Evolutionary conservation across 495 filamentous ascomycete genomes (phyloP), one percentile per base, ranked within the genome.

Genomic region (Durotheca rogersii): DNA sequence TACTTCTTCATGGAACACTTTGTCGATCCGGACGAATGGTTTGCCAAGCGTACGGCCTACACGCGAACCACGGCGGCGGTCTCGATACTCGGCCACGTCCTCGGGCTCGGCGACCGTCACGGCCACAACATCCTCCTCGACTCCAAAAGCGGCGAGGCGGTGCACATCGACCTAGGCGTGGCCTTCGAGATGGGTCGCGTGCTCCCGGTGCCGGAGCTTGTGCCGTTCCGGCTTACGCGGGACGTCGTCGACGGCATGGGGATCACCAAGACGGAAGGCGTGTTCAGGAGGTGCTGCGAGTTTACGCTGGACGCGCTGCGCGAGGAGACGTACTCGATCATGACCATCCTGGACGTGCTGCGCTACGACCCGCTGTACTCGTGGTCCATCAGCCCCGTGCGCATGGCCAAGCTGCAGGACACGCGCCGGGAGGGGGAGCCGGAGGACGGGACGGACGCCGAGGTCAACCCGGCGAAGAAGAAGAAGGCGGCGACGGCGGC

Each of bases 1-100:
- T 95, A 90, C 65, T 99, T 97, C 74, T 96, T 97, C 69, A 88
- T 95, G 76, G 91, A 99, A 64, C 84, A 84, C 34, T 99, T 95
- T 66, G 78, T 84, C 12, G 91, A 94, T 56, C 93, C 93, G 3
- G 91, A 97, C 62, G 90, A 95, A 56, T 98, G 93, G 93, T 97
- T 96, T 59, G 79, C 77, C 38, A 85, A 81, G 50, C 80, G 93
- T 19, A 79, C 94, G 4, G 86, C 90, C 2, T 99, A 97, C 64
- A 95, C 89, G 0, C 79, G 93, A 42, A 91, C 85, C 36, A 96
- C 90, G 1, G 94, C 93, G 10, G 89, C 92, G 25, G 90, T 96
- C 51, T 96, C 91, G 1, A 95, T 98, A 51, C 81, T 98, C 0
- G 93, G 93, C 10, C 85, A 96, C 65, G 85, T 96, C 1, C 80